Evolutionary conservation across 768 basidiomycete genomes (phyloP).

Genomic region (Hydnomerulius pinastri): DNA sequence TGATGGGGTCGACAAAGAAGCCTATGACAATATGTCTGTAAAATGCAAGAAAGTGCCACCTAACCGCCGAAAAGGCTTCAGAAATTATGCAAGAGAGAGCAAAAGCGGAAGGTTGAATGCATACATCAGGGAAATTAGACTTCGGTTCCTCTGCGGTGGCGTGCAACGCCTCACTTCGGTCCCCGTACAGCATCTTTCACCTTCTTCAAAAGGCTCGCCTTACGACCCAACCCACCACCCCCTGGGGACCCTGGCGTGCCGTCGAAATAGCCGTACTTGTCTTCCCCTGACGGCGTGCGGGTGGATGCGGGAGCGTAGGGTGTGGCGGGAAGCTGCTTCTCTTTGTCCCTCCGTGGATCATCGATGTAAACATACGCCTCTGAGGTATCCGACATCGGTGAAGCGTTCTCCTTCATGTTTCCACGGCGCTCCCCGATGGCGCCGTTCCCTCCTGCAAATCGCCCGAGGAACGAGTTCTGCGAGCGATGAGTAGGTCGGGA

Average conservation of each 20-base stretch:
- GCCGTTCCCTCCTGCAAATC: constrained; percentile 50
- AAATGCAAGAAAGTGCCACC: constrained; percentile 10
- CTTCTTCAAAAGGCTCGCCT: constrained; percentile 79
- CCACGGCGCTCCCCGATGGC: constrained; percentile 30
- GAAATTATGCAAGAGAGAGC: constrained; percentile 7
- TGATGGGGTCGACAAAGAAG: neutral
- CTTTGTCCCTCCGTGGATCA: constrained; percentile 37
- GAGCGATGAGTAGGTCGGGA: constrained; percentile 66
- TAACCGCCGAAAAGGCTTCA: constrained; percentile 8
- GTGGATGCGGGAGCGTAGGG: constrained; percentile 32
- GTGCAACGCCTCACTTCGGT: constrained; percentile 35
- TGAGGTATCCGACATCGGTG: constrained; percentile 31
- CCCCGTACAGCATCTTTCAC: constrained; percentile 73
- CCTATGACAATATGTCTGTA: constrained; percentile 1
- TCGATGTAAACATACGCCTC: constrained; percentile 75
- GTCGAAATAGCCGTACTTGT: constrained; percentile 54
- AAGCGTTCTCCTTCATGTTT: constrained; percentile 37
- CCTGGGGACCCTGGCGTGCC: constrained; percentile 37
- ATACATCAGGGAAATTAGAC: constrained; percentile 4
- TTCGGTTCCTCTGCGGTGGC: constrained; percentile 5
- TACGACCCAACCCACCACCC: constrained; percentile 58
- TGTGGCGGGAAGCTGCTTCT: constrained; percentile 56
- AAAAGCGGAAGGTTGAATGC: constrained; percentile 10
- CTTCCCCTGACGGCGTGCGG: constrained; percentile 30
- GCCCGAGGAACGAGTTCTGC: constrained; percentile 77